Base-by-base conservation (phyloP, 306 rosid species). In the Morella rubra region DNA sequence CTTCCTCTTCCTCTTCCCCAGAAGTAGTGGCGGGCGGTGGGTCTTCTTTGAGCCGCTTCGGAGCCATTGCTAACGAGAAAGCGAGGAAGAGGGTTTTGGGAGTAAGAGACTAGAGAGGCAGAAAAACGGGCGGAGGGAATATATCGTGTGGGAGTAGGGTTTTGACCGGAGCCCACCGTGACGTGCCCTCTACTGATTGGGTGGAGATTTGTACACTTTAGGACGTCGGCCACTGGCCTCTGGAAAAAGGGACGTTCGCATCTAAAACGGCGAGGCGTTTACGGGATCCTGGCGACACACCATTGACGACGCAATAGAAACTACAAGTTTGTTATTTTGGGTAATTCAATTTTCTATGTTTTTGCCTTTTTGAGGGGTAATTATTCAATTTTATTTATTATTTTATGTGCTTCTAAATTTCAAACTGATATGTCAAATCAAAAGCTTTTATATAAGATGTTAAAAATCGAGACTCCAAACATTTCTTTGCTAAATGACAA, bases 1-100 rank as follows among this genome's bases (percentile, higher is more conserved):
- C 76, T 42, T 77, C 81, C 44, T 71, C 76, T 41, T 77, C 81
- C 44, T 83, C 81, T 40, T 75, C 81, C 0, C 72, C 72, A 12
- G 84, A 69, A 16, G 79, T 44, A 74, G 68, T 46, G 5, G 81
- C 67, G 19, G 85, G 77, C 1, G 84, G 86, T 5, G 66, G 82
- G 41, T 80, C 83, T 49, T 81, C 78, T 0, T 44, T 14, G 16
- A 74, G 81, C 8, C 84, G 85, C 85, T 75, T 88, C 15, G 79
- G 68, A 72, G 90, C 81, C 91, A 88, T 85, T 4, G 0, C 1
- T 22, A 64, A 14, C 4, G 18, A 24, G 45, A 8, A 7, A 11
- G 24, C 3, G 19, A 0, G 4, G 32, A 40, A 14, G 24, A 7
- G 13, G 64, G 32, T 4, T 58, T 58, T 11, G 7, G 20, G 8